Conservation (phyloP, 192 early-diverging fungal species). For the Entophlyctis luteolus region DNA sequence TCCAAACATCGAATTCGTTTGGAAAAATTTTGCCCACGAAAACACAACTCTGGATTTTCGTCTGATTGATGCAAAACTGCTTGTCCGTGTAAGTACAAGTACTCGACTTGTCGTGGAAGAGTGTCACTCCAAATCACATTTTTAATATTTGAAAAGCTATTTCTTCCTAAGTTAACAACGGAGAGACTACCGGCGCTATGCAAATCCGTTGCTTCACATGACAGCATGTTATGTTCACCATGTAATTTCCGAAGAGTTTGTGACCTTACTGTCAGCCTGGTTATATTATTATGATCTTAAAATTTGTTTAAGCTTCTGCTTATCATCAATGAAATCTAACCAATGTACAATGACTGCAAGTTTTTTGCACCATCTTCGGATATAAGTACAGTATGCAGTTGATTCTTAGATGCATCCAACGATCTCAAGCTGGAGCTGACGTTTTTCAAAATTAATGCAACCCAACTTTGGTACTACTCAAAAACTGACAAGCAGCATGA, state of each 20-base stretch:
- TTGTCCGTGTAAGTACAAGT: conserved; percentile 2
- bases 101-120: neutral
- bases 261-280: neutral
- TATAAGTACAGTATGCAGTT: neutral
- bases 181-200: neutral
- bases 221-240: conserved; percentile 1
- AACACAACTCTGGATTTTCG: neutral
- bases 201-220: neutral
- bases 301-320: too few species aligned
- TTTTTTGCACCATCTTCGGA: neutral
- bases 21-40: neutral
- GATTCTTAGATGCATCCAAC: conserved; percentile 1
- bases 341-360: conserved; percentile 4
- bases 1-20: neutral
- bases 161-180: conserved; percentile 6
- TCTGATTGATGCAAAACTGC: neutral
- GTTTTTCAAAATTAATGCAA: too few species aligned
- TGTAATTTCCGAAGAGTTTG: conserved; percentile 7
- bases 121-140: neutral
- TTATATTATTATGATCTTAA: neutral
- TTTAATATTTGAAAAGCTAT: neutral
- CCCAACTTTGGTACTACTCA: too few species aligned
- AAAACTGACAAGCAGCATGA: too few species aligned
- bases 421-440: neutral
- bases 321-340: too few species aligned